Conservation (phyloP, 179 eudicot genomes). For the Dionaea muscipula region DNA sequence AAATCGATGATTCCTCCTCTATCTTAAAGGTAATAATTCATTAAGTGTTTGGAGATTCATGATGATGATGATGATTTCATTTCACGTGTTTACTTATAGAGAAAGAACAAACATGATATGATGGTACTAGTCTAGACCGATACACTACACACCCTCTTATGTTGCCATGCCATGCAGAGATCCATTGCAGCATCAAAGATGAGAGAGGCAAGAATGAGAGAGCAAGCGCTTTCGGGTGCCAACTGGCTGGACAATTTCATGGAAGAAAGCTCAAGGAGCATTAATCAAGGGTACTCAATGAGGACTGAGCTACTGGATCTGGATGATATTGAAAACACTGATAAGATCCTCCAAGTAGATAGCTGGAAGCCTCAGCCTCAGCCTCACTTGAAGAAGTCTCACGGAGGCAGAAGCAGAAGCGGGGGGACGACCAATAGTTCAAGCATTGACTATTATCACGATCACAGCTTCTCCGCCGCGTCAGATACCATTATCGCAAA, state of each 20-base stretch:
- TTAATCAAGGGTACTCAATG: too few relatives aligned
- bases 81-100: too few relatives aligned
- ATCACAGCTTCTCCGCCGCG: slow-evolving; percentile 33
- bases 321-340: slow-evolving; percentile 38
- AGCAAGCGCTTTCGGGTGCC: slow-evolving; percentile 16
- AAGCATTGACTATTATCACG: slow-evolving; percentile 23
- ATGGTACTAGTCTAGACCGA: too few relatives aligned
- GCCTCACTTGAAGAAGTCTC: too few relatives aligned
- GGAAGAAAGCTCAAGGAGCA: slow-evolving; percentile 50
- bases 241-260: slow-evolving; percentile 71
- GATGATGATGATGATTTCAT: too few relatives aligned
- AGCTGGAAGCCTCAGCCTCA: slow-evolving; percentile 65
- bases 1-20: slow-evolving; percentile 26
- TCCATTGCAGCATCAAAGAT: slow-evolving; percentile 26
- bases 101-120: too few relatives aligned
- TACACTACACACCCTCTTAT: background rate
- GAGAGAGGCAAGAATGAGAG: slow-evolving; percentile 16
- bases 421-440: slow-evolving; percentile 23
- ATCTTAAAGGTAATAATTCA: slow-evolving; percentile 32
- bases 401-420: slow-evolving; percentile 11
- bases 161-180: slow-evolving; percentile 25
- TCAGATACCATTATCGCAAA: slow-evolving; percentile 29
- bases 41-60: background rate
- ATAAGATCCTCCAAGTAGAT: slow-evolving; percentile 77
- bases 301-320: too few relatives aligned